A percentile compares a stretch with the other conserved stretches of the same genome.
phyloP scores from a whole-genome alignment of 345 rosid species.

The Moricandia arvensis region DNA sequence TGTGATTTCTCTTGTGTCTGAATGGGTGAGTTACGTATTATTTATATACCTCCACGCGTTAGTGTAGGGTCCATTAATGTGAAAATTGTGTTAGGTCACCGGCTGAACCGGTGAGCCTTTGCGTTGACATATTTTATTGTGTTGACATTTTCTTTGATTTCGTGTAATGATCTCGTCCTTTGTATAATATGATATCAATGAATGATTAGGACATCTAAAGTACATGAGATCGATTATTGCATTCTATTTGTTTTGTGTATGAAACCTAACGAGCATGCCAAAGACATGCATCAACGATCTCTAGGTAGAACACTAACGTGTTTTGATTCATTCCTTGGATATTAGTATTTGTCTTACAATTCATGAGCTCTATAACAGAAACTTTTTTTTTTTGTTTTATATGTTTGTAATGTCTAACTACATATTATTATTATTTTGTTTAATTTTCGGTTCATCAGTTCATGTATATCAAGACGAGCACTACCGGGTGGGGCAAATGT shows the following conservation, averaged over 20 bases:
- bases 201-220: background rate
- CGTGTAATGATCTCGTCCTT: slow-evolving; percentile 6
- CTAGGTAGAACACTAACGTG: slow-evolving; percentile 5
- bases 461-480: background rate
- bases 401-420: background rate
- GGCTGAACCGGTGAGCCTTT: slow-evolving; percentile 36
- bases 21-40: slow-evolving; percentile 14
- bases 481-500: background rate
- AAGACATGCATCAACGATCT: slow-evolving; percentile 42
- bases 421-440: background rate
- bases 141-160: slow-evolving; percentile 25
- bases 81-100: slow-evolving; percentile 30
- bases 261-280: slow-evolving; percentile 38
- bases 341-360: background rate
- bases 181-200: slow-evolving; percentile 22
- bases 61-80: background rate
- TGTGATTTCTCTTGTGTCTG: slow-evolving; percentile 1
- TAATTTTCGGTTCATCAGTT: background rate
- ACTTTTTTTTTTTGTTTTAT: background rate
- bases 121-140: slow-evolving; percentile 36
- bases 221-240: background rate
- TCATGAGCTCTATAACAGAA: background rate
- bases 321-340: background rate
- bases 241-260: slow-evolving; percentile 9
- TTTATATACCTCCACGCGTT: slow-evolving; percentile 13